Evolutionary conservation across 108 stramenopile species (phyloP).

Genomic region (Mediolabrus comicus): DNA sequence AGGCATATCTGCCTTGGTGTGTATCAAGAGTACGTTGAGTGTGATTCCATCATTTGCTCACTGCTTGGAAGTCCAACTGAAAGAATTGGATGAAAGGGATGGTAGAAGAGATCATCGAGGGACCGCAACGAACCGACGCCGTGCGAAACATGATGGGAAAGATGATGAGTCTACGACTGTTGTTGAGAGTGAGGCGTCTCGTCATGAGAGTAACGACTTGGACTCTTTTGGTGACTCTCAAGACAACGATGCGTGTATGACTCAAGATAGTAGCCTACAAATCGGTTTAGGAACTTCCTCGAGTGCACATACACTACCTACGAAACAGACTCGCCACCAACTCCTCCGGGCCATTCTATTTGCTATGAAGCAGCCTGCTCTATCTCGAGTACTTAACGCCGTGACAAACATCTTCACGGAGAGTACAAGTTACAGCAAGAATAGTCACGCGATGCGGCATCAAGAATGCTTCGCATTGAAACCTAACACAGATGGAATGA

Average conservation of each 20-base stretch:
- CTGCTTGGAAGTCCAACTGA: constrained; percentile 67
- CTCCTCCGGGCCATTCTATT: constrained; percentile 76
- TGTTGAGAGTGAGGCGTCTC: constrained; percentile 34
- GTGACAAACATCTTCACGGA: constrained; percentile 76
- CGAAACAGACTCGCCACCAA: constrained; percentile 48
- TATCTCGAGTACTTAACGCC: constrained; percentile 56
- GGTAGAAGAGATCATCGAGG: background rate
- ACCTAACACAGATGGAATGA: constrained; percentile 81
- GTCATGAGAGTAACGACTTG: constrained; percentile 12
- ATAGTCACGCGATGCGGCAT: constrained; percentile 84
- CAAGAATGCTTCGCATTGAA: constrained; percentile 92
- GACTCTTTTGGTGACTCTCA: constrained; percentile 19
- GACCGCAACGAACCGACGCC: background rate
- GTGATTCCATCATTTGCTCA: constrained; percentile 66
- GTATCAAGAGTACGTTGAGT: constrained; percentile 78
- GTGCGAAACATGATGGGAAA: constrained; percentile 8
- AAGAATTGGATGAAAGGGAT: constrained; percentile 39
- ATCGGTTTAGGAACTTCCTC: constrained; percentile 66
- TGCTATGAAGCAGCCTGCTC: constrained; percentile 70
- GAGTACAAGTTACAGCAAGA: constrained; percentile 70
- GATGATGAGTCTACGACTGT: constrained; percentile 38
- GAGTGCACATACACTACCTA: background rate
- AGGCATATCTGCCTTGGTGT: constrained; percentile 85
- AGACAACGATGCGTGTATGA: constrained; percentile 37
- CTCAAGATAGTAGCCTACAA: constrained; percentile 56